These are phyloP conservation scores for Ceratocystis lukuohia DNA, from an alignment of 2,329 filamentous ascomycete species.

Conservation along the genomic window DNA sequence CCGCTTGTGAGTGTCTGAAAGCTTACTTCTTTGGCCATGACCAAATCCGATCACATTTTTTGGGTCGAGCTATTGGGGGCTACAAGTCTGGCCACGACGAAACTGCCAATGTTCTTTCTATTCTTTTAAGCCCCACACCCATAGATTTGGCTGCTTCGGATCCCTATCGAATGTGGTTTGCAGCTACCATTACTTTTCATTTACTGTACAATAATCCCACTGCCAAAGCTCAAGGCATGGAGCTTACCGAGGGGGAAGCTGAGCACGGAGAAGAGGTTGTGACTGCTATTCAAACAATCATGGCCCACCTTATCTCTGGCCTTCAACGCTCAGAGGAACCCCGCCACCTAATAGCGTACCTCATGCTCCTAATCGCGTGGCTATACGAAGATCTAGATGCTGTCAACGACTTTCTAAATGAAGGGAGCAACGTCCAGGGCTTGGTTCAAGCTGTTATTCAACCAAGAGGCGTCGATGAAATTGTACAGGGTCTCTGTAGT, in stretches of 20 bases:
- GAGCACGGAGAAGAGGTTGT: conserved; percentile 86
- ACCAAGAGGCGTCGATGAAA: conserved; percentile 43
- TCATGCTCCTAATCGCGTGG: conserved; percentile 82
- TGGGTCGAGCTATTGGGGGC: conserved; percentile 77
- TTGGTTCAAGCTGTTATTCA: conserved; percentile 60
- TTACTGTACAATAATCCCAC: conserved; percentile 66
- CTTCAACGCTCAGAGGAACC: conserved; percentile 65
- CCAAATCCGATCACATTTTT: conserved; percentile 71
- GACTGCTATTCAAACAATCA: conserved; percentile 78
- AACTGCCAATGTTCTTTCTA: conserved; percentile 76
- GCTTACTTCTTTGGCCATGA: conserved; percentile 78
- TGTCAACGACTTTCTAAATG: conserved; percentile 82
- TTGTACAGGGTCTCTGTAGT: conserved; percentile 72
- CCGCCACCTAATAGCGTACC: conserved; percentile 66
- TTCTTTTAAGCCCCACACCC: conserved; percentile 56
- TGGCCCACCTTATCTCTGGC: conserved; percentile 71
- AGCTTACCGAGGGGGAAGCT: conserved; percentile 77
- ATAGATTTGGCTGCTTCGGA: conserved; percentile 49
- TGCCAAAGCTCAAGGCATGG: conserved; percentile 67
- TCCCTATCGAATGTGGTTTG: conserved; percentile 82
- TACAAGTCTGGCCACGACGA: conserved; percentile 66
- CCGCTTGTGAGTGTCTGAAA: conserved; percentile 81
- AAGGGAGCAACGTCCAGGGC: conserved; percentile 84
- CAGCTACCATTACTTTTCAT: conserved; percentile 74
- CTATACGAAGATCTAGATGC: conserved; percentile 84